Percentiles rank a stretch among this genome's conserved stretches.
Conservation (phyloP, 441 rosid genomes). For the Bocquillonia castaneifolia region DNA sequence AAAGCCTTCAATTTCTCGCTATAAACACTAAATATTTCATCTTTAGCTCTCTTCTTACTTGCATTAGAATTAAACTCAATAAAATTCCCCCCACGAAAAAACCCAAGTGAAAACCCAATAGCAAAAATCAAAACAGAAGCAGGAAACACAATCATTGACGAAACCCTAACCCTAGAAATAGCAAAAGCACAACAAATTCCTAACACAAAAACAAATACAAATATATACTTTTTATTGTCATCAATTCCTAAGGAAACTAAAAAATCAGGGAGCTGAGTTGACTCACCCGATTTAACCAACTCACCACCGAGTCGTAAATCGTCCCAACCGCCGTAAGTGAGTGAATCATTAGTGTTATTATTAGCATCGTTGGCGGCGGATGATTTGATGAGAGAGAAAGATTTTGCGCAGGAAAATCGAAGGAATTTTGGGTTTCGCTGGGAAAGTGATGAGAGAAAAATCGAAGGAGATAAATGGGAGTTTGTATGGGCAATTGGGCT, state of each 20-base stretch:
- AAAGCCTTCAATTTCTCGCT: constrained; percentile 37
- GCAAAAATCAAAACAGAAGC: constrained; percentile 53
- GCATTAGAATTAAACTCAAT: constrained; percentile 24
- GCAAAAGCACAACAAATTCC: constrained; percentile 46
- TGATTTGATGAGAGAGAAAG: constrained; percentile 24
- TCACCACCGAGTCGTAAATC: constrained; percentile 32
- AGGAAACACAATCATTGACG: constrained; percentile 45
- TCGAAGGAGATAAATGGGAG: constrained; percentile 25
- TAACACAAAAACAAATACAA: constrained; percentile 40
- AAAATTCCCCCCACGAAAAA: constrained; percentile 42
- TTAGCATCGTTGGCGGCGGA: constrained; percentile 10
- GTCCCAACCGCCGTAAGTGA: constrained; percentile 59
- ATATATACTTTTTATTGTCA: constrained; percentile 36
- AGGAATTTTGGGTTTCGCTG: constrained; percentile 18
- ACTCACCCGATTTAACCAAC: constrained; percentile 36
- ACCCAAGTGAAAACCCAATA: constrained; percentile 53
- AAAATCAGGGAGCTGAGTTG: constrained; percentile 38
- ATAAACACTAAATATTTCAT: constrained; percentile 33
- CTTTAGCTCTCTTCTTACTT: constrained; percentile 36
- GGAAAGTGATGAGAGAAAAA: constrained; percentile 23
- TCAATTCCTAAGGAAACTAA: constrained; percentile 46
- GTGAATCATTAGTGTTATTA: constrained; percentile 18
- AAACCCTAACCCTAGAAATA: constrained; percentile 48
- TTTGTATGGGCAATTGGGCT: constrained; percentile 18
- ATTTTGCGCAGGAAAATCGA: constrained; percentile 20